These are phyloP conservation scores for Stagonosporopsis cucurbitacearum DNA, from an alignment of 2,329 filamentous ascomycete genomes.

Conservation along the genomic window DNA sequence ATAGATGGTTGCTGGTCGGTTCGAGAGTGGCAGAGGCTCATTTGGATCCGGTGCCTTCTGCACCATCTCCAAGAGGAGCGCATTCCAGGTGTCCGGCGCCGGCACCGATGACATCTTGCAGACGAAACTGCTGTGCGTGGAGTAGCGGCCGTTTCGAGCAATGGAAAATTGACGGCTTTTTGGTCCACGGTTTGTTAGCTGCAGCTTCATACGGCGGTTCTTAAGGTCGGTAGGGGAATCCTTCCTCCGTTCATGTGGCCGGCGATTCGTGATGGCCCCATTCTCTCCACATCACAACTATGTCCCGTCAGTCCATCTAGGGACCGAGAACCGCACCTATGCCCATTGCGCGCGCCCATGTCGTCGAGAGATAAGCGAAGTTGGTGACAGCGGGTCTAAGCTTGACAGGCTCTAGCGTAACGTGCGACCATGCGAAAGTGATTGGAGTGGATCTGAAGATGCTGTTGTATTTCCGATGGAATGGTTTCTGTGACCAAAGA, in stretches of 20 bases:
- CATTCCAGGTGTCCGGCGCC: constrained; percentile 19
- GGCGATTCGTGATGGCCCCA: constrained; percentile 3
- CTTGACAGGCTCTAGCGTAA: constrained; percentile 5
- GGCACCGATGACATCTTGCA: constrained; percentile 17
- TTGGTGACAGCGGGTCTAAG: background rate
- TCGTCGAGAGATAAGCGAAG: constrained; percentile 3
- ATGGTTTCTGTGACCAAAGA: background rate
- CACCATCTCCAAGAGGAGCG: constrained; percentile 28
- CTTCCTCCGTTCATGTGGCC: background rate
- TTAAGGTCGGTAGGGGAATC: constrained; percentile 1
- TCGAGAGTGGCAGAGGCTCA: constrained; percentile 37
- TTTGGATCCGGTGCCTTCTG: constrained; percentile 33
- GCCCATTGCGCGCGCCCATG: background rate
- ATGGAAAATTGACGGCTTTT: background rate
- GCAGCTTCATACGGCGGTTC: background rate
- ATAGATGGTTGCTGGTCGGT: constrained; percentile 35
- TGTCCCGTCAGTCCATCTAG: background rate
- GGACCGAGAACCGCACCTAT: background rate
- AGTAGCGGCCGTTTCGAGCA: constrained; percentile 7
- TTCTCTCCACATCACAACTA: background rate
- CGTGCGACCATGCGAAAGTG: background rate
- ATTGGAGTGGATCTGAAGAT: background rate
- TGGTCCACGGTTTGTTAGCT: background rate
- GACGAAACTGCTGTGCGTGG: constrained; percentile 4
- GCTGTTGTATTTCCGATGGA: background rate